Base-by-base conservation (phyloP, 2,329 filamentous ascomycete species). In the Fusarium sp. region DNA sequence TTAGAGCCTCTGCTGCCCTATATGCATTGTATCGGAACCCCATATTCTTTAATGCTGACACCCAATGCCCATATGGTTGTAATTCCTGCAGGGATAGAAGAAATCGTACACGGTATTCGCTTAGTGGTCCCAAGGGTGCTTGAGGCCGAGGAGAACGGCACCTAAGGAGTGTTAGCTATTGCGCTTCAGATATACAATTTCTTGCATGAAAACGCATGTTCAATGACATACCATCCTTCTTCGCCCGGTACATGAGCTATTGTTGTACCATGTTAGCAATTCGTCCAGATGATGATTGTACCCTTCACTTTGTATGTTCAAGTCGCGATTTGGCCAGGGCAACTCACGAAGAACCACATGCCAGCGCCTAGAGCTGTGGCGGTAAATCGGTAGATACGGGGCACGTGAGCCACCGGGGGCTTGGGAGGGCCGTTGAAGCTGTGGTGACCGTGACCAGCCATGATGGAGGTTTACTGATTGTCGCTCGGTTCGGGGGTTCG, bases 301-400 rank as follows among this genome's bases (percentile, higher is more conserved):
- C 13, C 14, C 33, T 3, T 60, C 2, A 29, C 32, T 38, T 44
- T 10, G 33, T 33, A 43, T 44, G 49, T 19, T 44, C 5, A 7
- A n/a, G 23, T 19, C 4, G 13, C 14, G 13, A 31, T 13, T 42
- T 6, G 32, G 25, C 11, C 4, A 4, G 49, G 15, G 7, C 10
- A 36, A 82, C 90, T 74, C 86, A 98, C 93, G 78, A 95, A 99
- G 80, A 99, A 98, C 95, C 95, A 99, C 95, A 98, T 99, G 80
- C 90, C 91, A 51, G 95, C 95, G 69, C 93, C 91, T 63, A 99
- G 83, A 61, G 89, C 91, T 39, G 92, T 97, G 42, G 91, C 94
- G 55, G 88, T 85, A 77, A 94, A 90, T 75, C 92, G 87, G 82
- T 98, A 97, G 66, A 97, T 74, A 46, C 77, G 76, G 35, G 80